Percentiles rank a stretch among this genome's conserved stretches.
Evolutionary conservation across 805 yeast species (phyloP).

Genomic region (Candida ulmi): DNA sequence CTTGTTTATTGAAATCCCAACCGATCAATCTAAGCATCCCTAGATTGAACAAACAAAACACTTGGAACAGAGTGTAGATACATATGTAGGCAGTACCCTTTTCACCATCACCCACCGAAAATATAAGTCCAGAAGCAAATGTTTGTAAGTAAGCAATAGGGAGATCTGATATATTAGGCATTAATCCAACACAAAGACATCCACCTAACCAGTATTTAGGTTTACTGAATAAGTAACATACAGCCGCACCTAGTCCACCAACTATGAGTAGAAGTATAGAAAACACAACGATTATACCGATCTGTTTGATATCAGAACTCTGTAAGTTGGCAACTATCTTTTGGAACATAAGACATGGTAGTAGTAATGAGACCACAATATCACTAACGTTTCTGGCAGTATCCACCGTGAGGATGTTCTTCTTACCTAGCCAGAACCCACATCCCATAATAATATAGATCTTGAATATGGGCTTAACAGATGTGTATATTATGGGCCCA

Average conservation of each 20-base stretch:
- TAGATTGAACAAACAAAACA: slow-evolving; percentile 47
- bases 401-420: slow-evolving; percentile 54
- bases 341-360: slow-evolving; percentile 64
- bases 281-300: slow-evolving; percentile 57
- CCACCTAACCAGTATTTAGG: slow-evolving; percentile 74
- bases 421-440: slow-evolving; percentile 57
- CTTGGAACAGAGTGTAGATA: slow-evolving; percentile 52
- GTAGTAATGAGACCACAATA: slow-evolving; percentile 50
- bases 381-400: slow-evolving; percentile 62
- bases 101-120: slow-evolving; percentile 51
- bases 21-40: slow-evolving; percentile 68
- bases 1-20: slow-evolving; percentile 47
- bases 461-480: slow-evolving; percentile 74
- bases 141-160: slow-evolving; percentile 72
- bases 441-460: slow-evolving; percentile 64
- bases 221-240: slow-evolving; percentile 7
- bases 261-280: slow-evolving; percentile 45
- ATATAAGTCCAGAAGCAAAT: slow-evolving; percentile 48
- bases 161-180: slow-evolving; percentile 67
- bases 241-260: slow-evolving; percentile 42
- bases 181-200: slow-evolving; percentile 58
- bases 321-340: slow-evolving; percentile 57
- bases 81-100: slow-evolving; percentile 78
- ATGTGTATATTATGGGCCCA: slow-evolving; percentile 38
- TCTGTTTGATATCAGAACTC: slow-evolving; percentile 58